Base-by-base conservation (phyloP, 306 rosid genomes). In the Dalbergia cultrata region DNA sequence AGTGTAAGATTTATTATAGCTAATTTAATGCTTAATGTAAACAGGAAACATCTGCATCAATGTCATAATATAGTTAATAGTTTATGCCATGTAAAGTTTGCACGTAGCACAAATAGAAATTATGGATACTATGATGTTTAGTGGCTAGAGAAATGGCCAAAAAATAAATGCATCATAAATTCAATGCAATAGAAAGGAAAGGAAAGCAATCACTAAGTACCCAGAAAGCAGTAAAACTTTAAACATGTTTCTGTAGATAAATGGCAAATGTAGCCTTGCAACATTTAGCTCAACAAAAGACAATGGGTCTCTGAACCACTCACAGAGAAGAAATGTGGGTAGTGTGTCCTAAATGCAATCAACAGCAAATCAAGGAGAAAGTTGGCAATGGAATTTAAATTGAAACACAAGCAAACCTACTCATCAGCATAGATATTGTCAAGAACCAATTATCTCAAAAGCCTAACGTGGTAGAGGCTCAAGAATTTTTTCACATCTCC, bases 11-110 rank as follows among this genome's bases (percentile, higher is more conserved):
- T 77, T 3, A 37, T 44, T 13, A 60, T 50, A 61, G 70, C 63
- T 31, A 77, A 67, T 60, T 43, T 39, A 71, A 72, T 17, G 70
- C 31, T 43, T 39, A 71, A 72, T 14, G 70, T 19, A 83, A 72
- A 44, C 64, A 37, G 60, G 34, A 47, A 81, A 79, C 54, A 69
- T 72, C 70, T 35, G 60, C 53, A 60, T 69, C 64, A 7, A 43
- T 58, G 52, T 62, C 62, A 59, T n/a, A 72, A 83, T 75, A 4
- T 61, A 62, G 70, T 68, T 43, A 18, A 56, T 17, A 39, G 14
- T 78, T 59, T 52, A 69, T 22, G 33, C 62, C 78, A 70, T 39
- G 70, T 49, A 39, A 52, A 45, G n/a, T 44, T 74, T 33, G 17
- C 67, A 41, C 14, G 62, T 14, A 62, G 19, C 44, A 65, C 72